Conservation (phyloP, 169 alveolate species). For the Plasmodium cynomolgi region DNA sequence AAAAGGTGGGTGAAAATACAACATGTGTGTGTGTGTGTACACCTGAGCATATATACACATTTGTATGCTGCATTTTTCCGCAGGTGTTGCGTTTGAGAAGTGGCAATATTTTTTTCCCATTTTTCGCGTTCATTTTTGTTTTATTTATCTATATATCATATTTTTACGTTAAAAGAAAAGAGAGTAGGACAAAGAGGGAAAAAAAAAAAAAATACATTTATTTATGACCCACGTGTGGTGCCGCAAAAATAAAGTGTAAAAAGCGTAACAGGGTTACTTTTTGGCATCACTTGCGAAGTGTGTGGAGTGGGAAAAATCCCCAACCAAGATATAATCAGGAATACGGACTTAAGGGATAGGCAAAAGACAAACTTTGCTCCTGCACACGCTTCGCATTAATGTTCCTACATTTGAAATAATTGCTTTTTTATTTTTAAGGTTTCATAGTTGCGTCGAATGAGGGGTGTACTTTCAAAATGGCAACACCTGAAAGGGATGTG, state of each 20-base stretch:
- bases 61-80: neutral
- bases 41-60: neutral
- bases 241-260: neutral
- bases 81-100: neutral
- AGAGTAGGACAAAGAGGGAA: neutral
- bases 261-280: neutral
- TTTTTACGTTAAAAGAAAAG: neutral
- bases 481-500: neutral
- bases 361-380: neutral
- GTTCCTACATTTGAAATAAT: neutral
- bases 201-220: neutral
- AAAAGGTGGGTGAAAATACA: neutral
- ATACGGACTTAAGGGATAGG: neutral
- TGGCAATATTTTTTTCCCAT: neutral
- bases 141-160: neutral
- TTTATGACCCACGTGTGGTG: neutral
- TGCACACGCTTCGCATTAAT: neutral
- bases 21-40: neutral
- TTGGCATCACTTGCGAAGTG: neutral
- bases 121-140: neutral
- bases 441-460: neutral
- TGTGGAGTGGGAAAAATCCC: neutral
- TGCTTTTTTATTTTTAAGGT: neutral
- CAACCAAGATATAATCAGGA: neutral
- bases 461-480: neutral